Evolutionary conservation across 169 alveolate species (phyloP).

Genomic region (Babesia sp.): DNA sequence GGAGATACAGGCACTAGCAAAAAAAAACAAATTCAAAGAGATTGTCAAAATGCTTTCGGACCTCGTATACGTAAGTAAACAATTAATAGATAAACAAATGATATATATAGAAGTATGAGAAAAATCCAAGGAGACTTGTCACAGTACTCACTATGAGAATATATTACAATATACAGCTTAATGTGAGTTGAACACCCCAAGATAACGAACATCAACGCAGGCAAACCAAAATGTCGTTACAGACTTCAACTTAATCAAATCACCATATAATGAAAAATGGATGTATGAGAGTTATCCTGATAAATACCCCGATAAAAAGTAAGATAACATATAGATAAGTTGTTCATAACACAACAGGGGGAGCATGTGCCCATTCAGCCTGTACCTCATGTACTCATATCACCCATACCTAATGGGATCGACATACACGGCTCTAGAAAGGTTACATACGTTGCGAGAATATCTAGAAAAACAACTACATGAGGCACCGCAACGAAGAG

Average conservation of each 20-base stretch:
- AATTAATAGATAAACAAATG: neutral
- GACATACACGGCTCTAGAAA: slow-evolving; percentile 31
- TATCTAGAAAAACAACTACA: neutral
- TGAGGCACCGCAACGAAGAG: neutral
- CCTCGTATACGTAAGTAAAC: slow-evolving; percentile 27
- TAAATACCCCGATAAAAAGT: slow-evolving; percentile 20
- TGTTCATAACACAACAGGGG: slow-evolving; percentile 2
- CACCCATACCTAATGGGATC: slow-evolving; percentile 57
- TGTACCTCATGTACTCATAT: slow-evolving; percentile 38
- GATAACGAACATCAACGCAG: neutral
- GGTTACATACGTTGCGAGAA: slow-evolving; percentile 20
- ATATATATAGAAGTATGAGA: slow-evolving; percentile 37
- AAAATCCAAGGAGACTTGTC: slow-evolving; percentile 34
- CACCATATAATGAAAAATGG: slow-evolving; percentile 48
- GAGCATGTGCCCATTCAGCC: slow-evolving; percentile 55
- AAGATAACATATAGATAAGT: neutral
- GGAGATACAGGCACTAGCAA: slow-evolving; percentile 29
- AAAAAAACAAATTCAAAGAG: slow-evolving; percentile 41
- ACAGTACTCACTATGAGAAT: slow-evolving; percentile 55
- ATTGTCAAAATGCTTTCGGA: slow-evolving; percentile 41
- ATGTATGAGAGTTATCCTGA: slow-evolving; percentile 41
- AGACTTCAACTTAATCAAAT: slow-evolving; percentile 41
- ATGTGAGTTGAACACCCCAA: neutral
- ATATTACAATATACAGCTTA: slow-evolving; percentile 52
- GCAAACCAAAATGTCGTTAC: slow-evolving; percentile 27